Conservation (phyloP, 2,329 filamentous ascomycete genomes). For the Colletotrichum euphorbiae region DNA sequence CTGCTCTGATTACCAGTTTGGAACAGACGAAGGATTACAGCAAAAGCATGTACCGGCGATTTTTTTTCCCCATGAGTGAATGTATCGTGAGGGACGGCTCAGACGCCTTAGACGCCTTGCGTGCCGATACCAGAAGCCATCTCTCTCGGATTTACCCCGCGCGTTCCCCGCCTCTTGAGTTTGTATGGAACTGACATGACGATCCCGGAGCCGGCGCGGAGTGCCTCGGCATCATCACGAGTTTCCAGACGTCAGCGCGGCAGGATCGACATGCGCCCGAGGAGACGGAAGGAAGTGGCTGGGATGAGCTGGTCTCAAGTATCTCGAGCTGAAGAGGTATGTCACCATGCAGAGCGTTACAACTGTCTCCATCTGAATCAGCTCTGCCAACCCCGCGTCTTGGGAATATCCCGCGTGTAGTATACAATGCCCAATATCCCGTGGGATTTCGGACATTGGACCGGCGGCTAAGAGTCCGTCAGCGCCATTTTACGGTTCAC, state of each 20-base stretch:
- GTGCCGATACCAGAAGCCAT: constrained; percentile 5
- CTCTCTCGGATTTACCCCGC: constrained; percentile 28
- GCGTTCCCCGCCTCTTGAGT: constrained; percentile 35
- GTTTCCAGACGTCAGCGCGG: neutral
- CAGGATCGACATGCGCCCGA: neutral
- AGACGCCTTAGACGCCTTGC: neutral
- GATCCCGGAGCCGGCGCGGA: constrained; percentile 6
- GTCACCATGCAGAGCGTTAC: neutral
- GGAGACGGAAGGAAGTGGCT: neutral
- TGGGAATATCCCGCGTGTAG: neutral
- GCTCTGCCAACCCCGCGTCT: neutral
- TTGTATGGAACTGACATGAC: constrained; percentile 11
- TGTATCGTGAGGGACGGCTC: constrained; percentile 14
- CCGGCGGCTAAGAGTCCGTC: constrained; percentile 16
- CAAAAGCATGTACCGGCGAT: constrained; percentile 1
- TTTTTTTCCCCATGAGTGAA: constrained; percentile 22
- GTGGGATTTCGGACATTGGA: constrained; percentile 20
- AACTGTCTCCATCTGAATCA: neutral
- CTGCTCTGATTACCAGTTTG: neutral
- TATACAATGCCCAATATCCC: neutral
- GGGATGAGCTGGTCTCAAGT: neutral
- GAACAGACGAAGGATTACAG: neutral
- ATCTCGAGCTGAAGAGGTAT: neutral
- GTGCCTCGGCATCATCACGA: constrained; percentile 32
- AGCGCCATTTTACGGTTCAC: constrained; percentile 5